These are phyloP conservation scores for Metschnikowia santaceciliae DNA, from an alignment of 805 yeast species.

Conservation along the genomic window DNA sequence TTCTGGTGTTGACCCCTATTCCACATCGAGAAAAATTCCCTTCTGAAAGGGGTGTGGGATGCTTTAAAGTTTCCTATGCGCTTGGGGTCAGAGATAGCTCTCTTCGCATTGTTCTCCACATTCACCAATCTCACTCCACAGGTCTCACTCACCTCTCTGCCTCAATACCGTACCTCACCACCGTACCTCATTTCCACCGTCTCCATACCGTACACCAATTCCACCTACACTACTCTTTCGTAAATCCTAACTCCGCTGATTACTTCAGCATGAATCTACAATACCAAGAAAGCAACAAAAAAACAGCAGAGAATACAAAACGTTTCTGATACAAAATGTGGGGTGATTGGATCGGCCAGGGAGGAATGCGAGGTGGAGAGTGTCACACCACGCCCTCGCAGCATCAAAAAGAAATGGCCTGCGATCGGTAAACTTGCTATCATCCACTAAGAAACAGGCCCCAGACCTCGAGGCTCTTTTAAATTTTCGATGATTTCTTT, in stretches of 20 bases:
- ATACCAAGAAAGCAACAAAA: too few species aligned
- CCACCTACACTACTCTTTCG: too few species aligned
- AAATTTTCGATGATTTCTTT: too few species aligned
- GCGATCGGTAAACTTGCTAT: not conserved
- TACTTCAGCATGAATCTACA: too few species aligned
- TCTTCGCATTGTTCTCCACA: not conserved
- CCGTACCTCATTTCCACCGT: too few species aligned
- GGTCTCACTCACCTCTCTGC: too few species aligned
- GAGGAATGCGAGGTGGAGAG: not conserved
- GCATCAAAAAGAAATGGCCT: slow-evolving; percentile 3
- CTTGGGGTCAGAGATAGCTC: not conserved
- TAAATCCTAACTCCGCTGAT: too few species aligned
- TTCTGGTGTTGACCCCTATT: not conserved
- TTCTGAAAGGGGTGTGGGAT: not conserved
- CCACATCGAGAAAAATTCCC: not conserved
- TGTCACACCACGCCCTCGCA: slow-evolving; percentile 1
- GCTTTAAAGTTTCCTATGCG: slow-evolving; percentile 3
- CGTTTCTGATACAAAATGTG: not conserved
- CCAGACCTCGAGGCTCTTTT: not conserved
- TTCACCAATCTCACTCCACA: not conserved
- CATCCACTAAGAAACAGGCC: not conserved
- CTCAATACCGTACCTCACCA: too few species aligned
- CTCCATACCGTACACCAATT: too few species aligned
- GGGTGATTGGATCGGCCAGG: not conserved
- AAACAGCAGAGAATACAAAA: not conserved